Conservation (phyloP, 306 rosid species). For the Acacia acuminata region DNA sequence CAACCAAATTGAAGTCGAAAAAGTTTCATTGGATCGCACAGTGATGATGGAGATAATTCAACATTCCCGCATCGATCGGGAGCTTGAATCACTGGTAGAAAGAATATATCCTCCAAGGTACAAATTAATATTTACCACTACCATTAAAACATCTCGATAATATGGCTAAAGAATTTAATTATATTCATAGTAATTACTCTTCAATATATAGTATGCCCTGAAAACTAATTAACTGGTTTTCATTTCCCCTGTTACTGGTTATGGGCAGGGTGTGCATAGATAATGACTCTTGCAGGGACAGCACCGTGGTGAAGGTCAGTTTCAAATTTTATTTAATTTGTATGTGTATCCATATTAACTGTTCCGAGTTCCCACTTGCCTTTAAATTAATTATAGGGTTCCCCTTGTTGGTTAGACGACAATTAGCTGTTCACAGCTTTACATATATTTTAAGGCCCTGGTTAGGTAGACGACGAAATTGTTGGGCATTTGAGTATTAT, state of each 20-base stretch:
- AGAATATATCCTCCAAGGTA: slow-evolving; percentile 93
- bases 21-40: slow-evolving; percentile 1
- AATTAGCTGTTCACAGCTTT: background rate
- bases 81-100: slow-evolving; percentile 75
- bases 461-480: background rate
- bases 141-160: background rate
- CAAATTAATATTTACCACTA: too few species aligned
- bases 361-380: background rate
- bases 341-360: background rate
- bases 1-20: background rate
- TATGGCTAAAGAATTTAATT: background rate
- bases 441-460: background rate
- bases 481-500: background rate
- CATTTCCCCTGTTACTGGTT: background rate
- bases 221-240: background rate
- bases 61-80: slow-evolving; percentile 61
- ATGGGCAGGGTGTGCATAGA: slow-evolving; percentile 79
- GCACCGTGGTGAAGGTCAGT: slow-evolving; percentile 84
- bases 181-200: background rate
- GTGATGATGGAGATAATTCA: slow-evolving; percentile 57
- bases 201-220: background rate
- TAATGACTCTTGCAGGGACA: slow-evolving; percentile 68
- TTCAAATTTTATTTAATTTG: background rate
- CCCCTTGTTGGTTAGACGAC: background rate
- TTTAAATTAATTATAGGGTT: background rate